These are phyloP conservation scores for Nitzschia putrida DNA, from an alignment of 108 stramenopile species.

Conservation along the genomic window DNA sequence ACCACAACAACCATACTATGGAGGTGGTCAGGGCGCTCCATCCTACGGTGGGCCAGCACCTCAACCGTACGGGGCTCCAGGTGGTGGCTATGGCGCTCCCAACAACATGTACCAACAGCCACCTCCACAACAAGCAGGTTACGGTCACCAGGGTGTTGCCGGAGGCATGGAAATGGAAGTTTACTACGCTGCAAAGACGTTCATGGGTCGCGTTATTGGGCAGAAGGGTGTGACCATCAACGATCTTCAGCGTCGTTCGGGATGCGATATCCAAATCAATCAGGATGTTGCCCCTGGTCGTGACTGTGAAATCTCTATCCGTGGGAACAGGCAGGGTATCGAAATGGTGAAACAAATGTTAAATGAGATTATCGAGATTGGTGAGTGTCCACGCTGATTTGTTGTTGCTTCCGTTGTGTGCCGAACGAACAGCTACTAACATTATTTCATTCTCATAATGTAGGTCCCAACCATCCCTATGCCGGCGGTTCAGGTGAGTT, in stretches of 20 bases:
- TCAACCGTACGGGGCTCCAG: conserved; percentile 7
- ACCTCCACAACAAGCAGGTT: conserved; percentile 27
- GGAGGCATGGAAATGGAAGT: conserved; percentile 58
- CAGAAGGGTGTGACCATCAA: conserved; percentile 88
- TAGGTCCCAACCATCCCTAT: conserved; percentile 78
- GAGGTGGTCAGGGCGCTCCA: conserved; percentile 4
- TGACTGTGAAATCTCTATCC: conserved; percentile 82
- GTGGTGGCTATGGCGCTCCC: neutral
- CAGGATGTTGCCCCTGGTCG: conserved; percentile 83
- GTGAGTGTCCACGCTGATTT: conserved; percentile 12
- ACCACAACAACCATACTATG: conserved; percentile 5
- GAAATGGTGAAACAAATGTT: conserved; percentile 85
- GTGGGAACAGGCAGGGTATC: conserved; percentile 73
- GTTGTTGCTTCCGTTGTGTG: too few relatives aligned
- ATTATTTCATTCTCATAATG: too few relatives aligned
- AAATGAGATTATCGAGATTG: conserved; percentile 82
- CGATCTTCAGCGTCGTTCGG: conserved; percentile 84
- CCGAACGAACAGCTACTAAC: too few relatives aligned
- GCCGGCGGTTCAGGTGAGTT: conserved; percentile 58
- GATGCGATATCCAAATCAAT: conserved; percentile 90
- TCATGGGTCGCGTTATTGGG: conserved; percentile 90
- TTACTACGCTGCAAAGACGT: conserved; percentile 72
- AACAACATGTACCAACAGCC: conserved; percentile 11
- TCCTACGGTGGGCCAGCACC: neutral
- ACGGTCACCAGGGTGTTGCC: conserved; percentile 28